These are phyloP conservation scores for Schizochytrium sp. DNA, from an alignment of 108 stramenopile genomes.

Conservation along the genomic window DNA sequence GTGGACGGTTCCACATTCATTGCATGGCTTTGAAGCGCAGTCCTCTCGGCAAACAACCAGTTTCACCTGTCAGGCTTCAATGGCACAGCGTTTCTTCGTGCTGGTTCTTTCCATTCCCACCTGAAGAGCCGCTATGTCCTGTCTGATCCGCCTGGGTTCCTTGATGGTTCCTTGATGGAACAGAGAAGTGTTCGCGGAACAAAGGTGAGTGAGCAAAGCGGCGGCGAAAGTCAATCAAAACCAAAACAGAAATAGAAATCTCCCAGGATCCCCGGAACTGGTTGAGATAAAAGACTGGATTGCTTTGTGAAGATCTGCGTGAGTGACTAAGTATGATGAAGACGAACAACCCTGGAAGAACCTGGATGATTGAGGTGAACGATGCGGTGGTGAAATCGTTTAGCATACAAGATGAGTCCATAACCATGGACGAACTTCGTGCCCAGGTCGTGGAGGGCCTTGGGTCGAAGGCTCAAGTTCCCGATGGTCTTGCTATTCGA, in stretches of 20 bases:
- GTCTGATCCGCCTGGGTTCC: too few species aligned
- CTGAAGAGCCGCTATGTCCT: too few species aligned
- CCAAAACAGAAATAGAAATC: not conserved
- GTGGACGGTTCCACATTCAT: too few species aligned
- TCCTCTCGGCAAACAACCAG: too few species aligned
- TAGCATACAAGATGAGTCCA: not conserved
- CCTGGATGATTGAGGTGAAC: slow-evolving; percentile 48
- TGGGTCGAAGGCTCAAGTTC: not conserved
- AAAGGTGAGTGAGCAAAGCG: not conserved
- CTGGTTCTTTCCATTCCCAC: too few species aligned
- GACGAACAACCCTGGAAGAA: not conserved
- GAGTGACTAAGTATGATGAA: not conserved
- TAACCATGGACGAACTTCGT: not conserved
- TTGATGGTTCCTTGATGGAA: too few species aligned
- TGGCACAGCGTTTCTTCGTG: too few species aligned
- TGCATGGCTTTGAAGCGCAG: too few species aligned
- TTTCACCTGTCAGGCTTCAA: too few species aligned
- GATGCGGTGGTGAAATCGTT: slow-evolving; percentile 29
- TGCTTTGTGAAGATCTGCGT: not conserved
- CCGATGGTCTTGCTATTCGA: slow-evolving; percentile 6
- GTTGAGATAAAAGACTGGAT: not conserved
- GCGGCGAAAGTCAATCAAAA: not conserved
- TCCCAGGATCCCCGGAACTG: slow-evolving; percentile 43
- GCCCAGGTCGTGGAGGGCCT: not conserved
- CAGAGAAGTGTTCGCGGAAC: not conserved